Conservation (phyloP, 2,329 filamentous ascomycete genomes). For the Pseudogymnoascus sp. region DNA sequence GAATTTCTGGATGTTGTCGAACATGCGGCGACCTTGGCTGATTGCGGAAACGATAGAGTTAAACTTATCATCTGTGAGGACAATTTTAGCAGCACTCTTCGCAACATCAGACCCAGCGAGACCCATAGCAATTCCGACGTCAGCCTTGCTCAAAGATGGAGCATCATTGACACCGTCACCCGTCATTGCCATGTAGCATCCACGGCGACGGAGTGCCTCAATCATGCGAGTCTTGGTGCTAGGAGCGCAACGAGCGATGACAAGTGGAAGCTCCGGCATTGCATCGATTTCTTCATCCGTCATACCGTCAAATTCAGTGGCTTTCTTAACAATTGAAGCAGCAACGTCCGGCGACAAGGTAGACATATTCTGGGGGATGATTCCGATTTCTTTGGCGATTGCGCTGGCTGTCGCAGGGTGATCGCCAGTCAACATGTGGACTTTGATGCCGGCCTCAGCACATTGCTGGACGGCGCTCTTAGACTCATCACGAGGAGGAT, state of each 20-base stretch:
- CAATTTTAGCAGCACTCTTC: slow-evolving; percentile 50
- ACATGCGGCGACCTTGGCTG: slow-evolving; percentile 45
- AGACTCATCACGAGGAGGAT: slow-evolving; percentile 52
- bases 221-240: slow-evolving; percentile 49
- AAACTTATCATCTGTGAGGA: slow-evolving; percentile 49
- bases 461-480: slow-evolving; percentile 51
- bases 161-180: slow-evolving; percentile 51
- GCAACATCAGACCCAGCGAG: slow-evolving; percentile 55
- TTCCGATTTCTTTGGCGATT: slow-evolving; percentile 50
- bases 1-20: slow-evolving; percentile 51
- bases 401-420: slow-evolving; percentile 49
- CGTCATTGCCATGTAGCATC: slow-evolving; percentile 45
- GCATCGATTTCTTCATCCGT: slow-evolving; percentile 42
- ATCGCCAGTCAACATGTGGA: slow-evolving; percentile 67
- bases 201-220: slow-evolving; percentile 43
- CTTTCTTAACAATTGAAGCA: slow-evolving; percentile 45
- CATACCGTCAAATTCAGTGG: slow-evolving; percentile 39
- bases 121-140: slow-evolving; percentile 56
- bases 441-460: slow-evolving; percentile 59
- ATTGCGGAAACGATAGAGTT: slow-evolving; percentile 45
- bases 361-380: slow-evolving; percentile 39
- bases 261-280: slow-evolving; percentile 43
- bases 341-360: slow-evolving; percentile 38
- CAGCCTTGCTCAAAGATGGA: slow-evolving; percentile 44
- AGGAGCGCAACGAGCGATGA: slow-evolving; percentile 46